Conservation (phyloP, 2,329 filamentous ascomycete genomes). For the Colletotrichum tabaci region DNA sequence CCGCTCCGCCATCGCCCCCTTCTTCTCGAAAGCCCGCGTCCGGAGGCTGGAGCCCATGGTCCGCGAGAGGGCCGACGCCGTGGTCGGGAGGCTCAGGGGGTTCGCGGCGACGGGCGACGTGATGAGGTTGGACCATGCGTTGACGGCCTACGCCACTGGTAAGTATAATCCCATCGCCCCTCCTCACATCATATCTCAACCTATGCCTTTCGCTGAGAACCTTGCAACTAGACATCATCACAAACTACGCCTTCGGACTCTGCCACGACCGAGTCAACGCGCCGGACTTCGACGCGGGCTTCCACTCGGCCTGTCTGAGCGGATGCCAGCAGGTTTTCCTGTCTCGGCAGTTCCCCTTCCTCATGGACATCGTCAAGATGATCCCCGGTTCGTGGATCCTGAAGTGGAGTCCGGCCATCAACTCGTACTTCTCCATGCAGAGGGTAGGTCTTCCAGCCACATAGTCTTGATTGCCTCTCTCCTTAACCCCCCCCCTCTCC, state of each 20-base stretch:
- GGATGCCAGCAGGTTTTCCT: slow-evolving; percentile 4
- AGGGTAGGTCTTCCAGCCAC: background rate
- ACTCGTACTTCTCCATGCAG: slow-evolving; percentile 4
- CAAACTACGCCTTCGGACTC: background rate
- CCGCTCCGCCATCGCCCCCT: slow-evolving; percentile 52
- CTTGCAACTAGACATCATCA: background rate
- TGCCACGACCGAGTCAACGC: slow-evolving; percentile 3
- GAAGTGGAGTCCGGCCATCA: slow-evolving; percentile 1
- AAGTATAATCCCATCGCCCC: slow-evolving; percentile 39
- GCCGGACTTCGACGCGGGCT: background rate
- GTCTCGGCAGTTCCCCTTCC: slow-evolving; percentile 3
- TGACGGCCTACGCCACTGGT: no score
- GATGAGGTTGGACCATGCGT: no score
- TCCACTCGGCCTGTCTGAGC: background rate
- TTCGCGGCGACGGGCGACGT: no score
- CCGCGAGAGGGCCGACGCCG: background rate
- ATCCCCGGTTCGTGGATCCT: background rate
- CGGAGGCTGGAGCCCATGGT: slow-evolving; percentile 25
- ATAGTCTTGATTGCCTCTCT: background rate
- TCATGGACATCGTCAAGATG: slow-evolving; percentile 9
- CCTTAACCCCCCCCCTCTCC: no score
- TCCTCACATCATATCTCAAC: slow-evolving; percentile 45
- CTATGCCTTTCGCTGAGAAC: slow-evolving; percentile 40
- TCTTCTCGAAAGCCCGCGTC: slow-evolving; percentile 48
- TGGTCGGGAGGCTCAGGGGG: no score